Evolutionary conservation across 345 rosid species (phyloP).

Genomic region (Aethionema arabicum): DNA sequence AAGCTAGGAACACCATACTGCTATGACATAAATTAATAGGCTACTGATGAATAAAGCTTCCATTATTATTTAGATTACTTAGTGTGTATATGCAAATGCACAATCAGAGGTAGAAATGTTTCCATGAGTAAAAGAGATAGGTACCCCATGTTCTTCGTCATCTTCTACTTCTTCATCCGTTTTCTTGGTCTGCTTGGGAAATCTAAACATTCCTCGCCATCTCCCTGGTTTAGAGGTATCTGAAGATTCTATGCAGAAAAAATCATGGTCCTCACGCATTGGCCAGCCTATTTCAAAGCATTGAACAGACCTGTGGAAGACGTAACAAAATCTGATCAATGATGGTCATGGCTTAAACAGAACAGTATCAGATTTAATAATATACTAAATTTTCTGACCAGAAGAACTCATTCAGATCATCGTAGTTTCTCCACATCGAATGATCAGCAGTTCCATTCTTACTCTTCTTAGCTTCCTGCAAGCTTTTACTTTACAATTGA

Average conservation of each 20-base stretch:
- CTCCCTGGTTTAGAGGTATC: conserved; percentile 35
- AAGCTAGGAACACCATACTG: conserved; percentile 38
- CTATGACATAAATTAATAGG: conserved; percentile 31
- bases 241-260: conserved; percentile 46
- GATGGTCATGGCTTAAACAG: conserved; percentile 11
- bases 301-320: conserved; percentile 69
- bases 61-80: conserved; percentile 21
- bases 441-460: conserved; percentile 82
- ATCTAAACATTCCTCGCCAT: conserved; percentile 20
- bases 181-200: conserved; percentile 36
- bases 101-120: conserved; percentile 21
- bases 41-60: conserved; percentile 25
- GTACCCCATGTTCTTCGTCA: conserved; percentile 71
- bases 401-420: conserved; percentile 91
- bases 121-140: conserved; percentile 28
- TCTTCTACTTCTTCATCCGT: conserved; percentile 43
- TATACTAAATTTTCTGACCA: conserved; percentile 51
- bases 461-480: conserved; percentile 83
- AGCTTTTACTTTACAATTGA: conserved; percentile 33
- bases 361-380: conserved; percentile 16
- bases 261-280: conserved; percentile 66
- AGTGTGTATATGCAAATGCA: conserved; percentile 30
- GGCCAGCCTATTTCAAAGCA: conserved; percentile 97
- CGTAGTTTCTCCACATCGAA: conserved; percentile 97
- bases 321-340: conserved; percentile 17